These are phyloP conservation scores for Penicillium rolfsii DNA, from an alignment of 2,329 filamentous ascomycete species.

Conservation along the genomic window DNA sequence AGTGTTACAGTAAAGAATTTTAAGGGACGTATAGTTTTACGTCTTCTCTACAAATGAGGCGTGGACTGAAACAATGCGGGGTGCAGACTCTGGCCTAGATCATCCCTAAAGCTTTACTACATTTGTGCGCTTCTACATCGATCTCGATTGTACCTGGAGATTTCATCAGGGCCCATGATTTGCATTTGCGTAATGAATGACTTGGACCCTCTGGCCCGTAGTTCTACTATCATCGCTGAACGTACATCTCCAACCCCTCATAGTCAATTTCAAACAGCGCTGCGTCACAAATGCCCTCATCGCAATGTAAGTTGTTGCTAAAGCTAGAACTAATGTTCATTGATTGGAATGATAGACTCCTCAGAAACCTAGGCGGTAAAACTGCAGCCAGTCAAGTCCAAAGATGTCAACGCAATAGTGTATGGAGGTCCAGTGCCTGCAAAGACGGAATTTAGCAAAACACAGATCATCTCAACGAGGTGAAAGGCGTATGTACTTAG, in stretches of 20 bases:
- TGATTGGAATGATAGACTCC: background rate
- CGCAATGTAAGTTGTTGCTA: background rate
- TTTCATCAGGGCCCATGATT: background rate
- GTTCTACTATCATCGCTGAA: background rate
- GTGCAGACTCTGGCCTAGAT: too few species aligned
- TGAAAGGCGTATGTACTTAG: conserved; percentile 9
- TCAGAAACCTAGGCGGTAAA: conserved; percentile 1
- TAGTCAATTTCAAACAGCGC: background rate
- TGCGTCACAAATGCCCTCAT: background rate
- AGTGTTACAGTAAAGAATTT: too few species aligned
- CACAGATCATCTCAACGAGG: background rate
- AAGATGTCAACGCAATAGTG: conserved; percentile 14
- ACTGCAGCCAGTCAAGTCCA: conserved; percentile 20
- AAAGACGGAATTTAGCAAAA: background rate
- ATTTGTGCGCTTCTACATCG: background rate
- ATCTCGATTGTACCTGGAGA: background rate
- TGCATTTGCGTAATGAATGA: conserved; percentile 3
- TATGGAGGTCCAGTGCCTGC: conserved; percentile 17
- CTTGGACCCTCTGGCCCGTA: background rate
- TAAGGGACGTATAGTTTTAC: too few species aligned
- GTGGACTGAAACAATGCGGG: too few species aligned
- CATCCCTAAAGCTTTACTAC: too few species aligned
- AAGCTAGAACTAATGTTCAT: background rate
- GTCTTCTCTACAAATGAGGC: background rate
- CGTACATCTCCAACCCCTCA: too few species aligned